Conservation (phyloP, 1,139 yeast genomes). For the Suhomyces bolitotheri region DNA sequence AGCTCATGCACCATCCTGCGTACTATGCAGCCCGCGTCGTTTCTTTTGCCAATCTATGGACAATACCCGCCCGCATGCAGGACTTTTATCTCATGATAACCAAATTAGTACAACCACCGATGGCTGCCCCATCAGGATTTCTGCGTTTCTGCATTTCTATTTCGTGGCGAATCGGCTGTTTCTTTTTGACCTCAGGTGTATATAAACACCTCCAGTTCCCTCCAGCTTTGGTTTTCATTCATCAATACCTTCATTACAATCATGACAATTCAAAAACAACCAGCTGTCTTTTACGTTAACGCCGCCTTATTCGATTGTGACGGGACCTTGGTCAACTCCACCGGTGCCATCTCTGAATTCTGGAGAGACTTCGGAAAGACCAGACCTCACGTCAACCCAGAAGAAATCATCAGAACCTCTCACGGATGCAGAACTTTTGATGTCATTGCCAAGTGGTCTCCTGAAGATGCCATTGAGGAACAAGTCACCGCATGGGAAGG, state of each 20-base stretch:
- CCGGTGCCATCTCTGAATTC: slow-evolving; percentile 78
- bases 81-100: slow-evolving; percentile 11
- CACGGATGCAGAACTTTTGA: slow-evolving; percentile 86
- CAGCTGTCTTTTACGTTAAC: slow-evolving; percentile 47
- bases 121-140: background rate
- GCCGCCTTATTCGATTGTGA: slow-evolving; percentile 76
- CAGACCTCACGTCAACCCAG: slow-evolving; percentile 70
- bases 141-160: background rate
- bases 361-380: slow-evolving; percentile 74
- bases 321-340: slow-evolving; percentile 81
- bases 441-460: slow-evolving; percentile 71
- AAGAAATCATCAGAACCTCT: slow-evolving; percentile 67
- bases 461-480: slow-evolving; percentile 67
- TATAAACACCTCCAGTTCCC: slow-evolving; percentile 11
- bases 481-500: slow-evolving; percentile 72
- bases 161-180: background rate
- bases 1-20: background rate
- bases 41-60: slow-evolving; percentile 7
- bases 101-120: slow-evolving; percentile 2
- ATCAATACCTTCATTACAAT: slow-evolving; percentile 6
- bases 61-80: slow-evolving; percentile 9
- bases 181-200: slow-evolving; percentile 3
- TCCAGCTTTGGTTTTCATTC: background rate
- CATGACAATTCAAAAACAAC: slow-evolving; percentile 39
- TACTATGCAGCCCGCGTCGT: slow-evolving; percentile 1